These are phyloP conservation scores for Paraleonurus japonicus DNA, from an alignment of 257 asterid species.

Conservation along the genomic window DNA sequence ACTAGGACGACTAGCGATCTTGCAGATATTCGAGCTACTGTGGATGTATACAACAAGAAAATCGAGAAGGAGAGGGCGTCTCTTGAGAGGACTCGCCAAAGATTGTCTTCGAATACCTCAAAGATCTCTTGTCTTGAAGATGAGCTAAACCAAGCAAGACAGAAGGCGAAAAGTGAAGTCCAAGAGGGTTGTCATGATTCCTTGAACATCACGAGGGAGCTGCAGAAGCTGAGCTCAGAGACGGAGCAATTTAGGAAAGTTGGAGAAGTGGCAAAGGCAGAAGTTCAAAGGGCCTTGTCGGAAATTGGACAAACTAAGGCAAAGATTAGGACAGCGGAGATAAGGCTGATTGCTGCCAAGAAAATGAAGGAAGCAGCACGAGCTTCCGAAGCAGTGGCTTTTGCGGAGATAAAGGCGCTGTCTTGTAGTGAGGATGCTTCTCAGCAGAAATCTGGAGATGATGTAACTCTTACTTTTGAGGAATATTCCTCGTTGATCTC, in stretches of 20 bases:
- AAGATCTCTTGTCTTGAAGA: slow-evolving; percentile 59
- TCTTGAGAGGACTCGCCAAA: slow-evolving; percentile 76
- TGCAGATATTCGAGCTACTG: slow-evolving; percentile 71
- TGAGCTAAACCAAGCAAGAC: slow-evolving; percentile 55
- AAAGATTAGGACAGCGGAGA: slow-evolving; percentile 66
- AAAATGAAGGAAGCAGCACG: slow-evolving; percentile 90
- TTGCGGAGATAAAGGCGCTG: slow-evolving; percentile 74
- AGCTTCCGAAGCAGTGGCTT: slow-evolving; percentile 81
- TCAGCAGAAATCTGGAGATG: slow-evolving; percentile 33
- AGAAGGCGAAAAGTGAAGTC: slow-evolving; percentile 35
- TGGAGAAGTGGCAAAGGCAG: slow-evolving; percentile 61
- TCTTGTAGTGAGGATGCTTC: slow-evolving; percentile 32
- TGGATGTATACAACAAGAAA: slow-evolving; percentile 62
- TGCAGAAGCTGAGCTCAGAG: slow-evolving; percentile 68
- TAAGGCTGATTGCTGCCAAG: slow-evolving; percentile 70
- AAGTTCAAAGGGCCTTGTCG: slow-evolving; percentile 56
- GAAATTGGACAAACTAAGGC: slow-evolving; percentile 70
- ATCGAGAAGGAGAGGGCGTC: slow-evolving; percentile 80
- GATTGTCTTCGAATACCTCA: slow-evolving; percentile 55
- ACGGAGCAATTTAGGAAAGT: slow-evolving; percentile 63
- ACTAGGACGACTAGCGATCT: slow-evolving; percentile 66
- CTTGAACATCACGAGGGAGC: slow-evolving; percentile 48
- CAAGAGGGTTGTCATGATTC: slow-evolving; percentile 32
- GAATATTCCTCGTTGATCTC: slow-evolving; percentile 62
- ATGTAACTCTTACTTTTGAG: slow-evolving; percentile 57